Percentiles rank a stretch among this genome's conserved stretches.
Conservation (phyloP, 345 rosid genomes). For the Raphanus raphanistrum region DNA sequence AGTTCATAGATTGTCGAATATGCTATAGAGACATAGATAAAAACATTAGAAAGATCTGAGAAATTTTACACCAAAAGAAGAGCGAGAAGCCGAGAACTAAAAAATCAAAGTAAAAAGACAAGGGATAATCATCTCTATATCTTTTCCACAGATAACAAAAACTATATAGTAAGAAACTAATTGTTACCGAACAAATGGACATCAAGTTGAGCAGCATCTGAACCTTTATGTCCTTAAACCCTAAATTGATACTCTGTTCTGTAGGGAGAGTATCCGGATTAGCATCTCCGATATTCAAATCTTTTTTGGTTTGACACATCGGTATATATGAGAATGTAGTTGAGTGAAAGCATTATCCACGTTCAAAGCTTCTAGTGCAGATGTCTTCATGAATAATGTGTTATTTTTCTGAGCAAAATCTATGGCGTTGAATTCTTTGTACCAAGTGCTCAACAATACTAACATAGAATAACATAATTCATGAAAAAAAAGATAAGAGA, state of each 20-base stretch:
- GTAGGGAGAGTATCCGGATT: constrained; percentile 68
- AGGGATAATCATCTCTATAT: constrained; percentile 11
- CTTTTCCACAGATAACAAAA: too few species aligned
- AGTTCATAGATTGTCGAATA: not conserved
- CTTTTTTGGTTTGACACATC: constrained; percentile 66
- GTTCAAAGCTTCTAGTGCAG: constrained; percentile 77
- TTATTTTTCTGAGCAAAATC: constrained; percentile 72
- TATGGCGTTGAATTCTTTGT: constrained; percentile 34
- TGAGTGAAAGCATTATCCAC: constrained; percentile 61
- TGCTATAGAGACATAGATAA: not conserved
- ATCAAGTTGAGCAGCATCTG: constrained; percentile 58
- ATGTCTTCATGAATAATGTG: constrained; percentile 83
- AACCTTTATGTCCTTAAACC: constrained; percentile 58
- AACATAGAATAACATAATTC: too few species aligned
- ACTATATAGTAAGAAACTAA: too few species aligned
- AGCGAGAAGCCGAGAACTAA: not conserved
- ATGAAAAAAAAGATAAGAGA: too few species aligned
- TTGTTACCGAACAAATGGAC: not conserved
- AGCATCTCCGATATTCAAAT: constrained; percentile 63
- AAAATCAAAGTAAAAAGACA: constrained; percentile 11
- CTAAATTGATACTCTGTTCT: constrained; percentile 69
- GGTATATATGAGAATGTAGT: constrained; percentile 75
- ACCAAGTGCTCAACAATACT: too few species aligned
- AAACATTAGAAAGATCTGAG: constrained; percentile 14
- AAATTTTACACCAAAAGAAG: constrained; percentile 27